These are phyloP conservation scores for Eucalyptus melliodora DNA, from an alignment of 345 rosid species.

Conservation along the genomic window DNA sequence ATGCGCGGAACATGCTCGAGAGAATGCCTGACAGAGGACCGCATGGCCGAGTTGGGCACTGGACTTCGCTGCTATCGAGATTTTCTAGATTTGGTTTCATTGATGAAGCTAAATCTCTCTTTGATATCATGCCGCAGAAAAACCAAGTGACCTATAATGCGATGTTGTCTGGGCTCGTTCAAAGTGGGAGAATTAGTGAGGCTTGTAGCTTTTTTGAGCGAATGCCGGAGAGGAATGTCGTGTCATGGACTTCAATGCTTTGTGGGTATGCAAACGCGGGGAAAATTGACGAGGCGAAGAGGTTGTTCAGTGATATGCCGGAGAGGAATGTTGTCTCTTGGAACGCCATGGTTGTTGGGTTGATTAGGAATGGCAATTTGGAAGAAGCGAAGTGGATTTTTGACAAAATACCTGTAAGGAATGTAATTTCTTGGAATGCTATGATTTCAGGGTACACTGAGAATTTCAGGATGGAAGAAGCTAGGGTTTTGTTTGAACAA, in stretches of 20 bases:
- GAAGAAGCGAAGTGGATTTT: conserved; percentile 42
- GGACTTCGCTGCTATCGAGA: conserved; percentile 49
- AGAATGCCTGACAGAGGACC: conserved; percentile 22
- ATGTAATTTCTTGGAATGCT: conserved; percentile 43
- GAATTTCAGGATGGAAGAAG: conserved; percentile 20
- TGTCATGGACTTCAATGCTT: conserved; percentile 54
- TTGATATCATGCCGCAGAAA: conserved; percentile 38
- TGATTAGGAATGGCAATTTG: conserved; percentile 33
- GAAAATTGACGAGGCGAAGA: conserved; percentile 22
- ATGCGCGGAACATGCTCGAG: conserved; percentile 49
- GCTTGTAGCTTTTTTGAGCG: conserved; percentile 28
- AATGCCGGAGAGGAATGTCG: conserved; percentile 53
- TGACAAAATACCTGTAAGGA: conserved; percentile 19
- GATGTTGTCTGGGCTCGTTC: conserved; percentile 41
- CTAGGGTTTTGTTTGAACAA: conserved; percentile 35
- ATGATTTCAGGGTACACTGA: conserved; percentile 43
- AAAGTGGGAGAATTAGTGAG: conserved; percentile 22
- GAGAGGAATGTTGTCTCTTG: conserved; percentile 54
- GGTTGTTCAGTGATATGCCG: conserved; percentile 50
- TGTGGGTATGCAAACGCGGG: conserved; percentile 31
- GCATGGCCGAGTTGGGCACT: conserved; percentile 17
- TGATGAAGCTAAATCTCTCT: conserved; percentile 38
- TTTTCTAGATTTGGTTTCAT: conserved; percentile 25
- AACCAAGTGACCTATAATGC: conserved; percentile 51
- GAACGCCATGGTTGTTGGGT: conserved; percentile 45